phyloP scores from a whole-genome alignment of 2,329 filamentous ascomycete species.

The Penicillium sp. region DNA sequence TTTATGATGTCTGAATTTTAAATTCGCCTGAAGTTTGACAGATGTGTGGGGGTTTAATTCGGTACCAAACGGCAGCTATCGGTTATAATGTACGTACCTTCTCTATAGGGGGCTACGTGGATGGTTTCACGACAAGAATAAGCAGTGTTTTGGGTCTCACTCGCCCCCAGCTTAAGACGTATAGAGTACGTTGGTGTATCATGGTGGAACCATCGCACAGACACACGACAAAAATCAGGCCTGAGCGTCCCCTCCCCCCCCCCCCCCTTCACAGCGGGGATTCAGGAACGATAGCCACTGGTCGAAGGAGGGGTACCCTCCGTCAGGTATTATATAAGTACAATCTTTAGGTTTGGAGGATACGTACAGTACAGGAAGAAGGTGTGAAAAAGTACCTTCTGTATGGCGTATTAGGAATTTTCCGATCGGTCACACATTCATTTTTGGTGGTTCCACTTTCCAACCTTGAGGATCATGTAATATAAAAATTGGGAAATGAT shows the following conservation, averaged over 20 bases:
- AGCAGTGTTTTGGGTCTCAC: constrained; percentile 12
- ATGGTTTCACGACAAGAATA: constrained; percentile 6
- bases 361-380: background rate
- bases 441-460: background rate
- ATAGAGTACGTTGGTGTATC: background rate
- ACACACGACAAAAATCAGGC: constrained; percentile 9
- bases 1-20: too few relatives aligned
- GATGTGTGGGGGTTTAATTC: background rate
- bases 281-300: constrained; percentile 30
- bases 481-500: too few relatives aligned
- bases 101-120: constrained; percentile 5
- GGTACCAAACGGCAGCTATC: background rate
- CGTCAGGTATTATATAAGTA: background rate
- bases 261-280: constrained; percentile 26
- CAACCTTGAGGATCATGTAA: background rate
- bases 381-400: background rate
- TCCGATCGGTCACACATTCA: constrained; percentile 14
- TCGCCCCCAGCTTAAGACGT: constrained; percentile 1
- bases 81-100: background rate
- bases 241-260: constrained; percentile 18
- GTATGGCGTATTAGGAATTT: background rate
- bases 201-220: constrained; percentile 8
- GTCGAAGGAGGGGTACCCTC: constrained; percentile 11
- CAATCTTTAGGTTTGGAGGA: background rate
- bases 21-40: too few relatives aligned